These are phyloP conservation scores for Linum usitatissimum DNA, from an alignment of 345 rosid species.

Conservation along the genomic window DNA sequence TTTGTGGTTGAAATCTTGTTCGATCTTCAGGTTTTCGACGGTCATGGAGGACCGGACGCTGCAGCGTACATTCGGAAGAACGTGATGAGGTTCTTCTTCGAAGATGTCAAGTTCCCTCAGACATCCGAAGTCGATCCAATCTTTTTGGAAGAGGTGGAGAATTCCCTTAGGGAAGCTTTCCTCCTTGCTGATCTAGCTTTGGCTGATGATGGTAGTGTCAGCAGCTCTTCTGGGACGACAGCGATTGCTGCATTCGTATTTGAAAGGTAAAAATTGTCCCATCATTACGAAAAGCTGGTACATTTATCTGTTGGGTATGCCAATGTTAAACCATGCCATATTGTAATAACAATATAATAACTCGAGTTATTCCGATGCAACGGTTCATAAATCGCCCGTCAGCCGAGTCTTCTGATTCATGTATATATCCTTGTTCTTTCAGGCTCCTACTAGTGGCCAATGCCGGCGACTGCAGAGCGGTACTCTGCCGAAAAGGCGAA, in stretches of 20 bases:
- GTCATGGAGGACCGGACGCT: constrained; percentile 89
- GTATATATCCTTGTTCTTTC: no score
- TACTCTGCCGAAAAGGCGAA: constrained; percentile 34
- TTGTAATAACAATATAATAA: no score
- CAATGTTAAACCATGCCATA: neutral
- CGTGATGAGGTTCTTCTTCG: constrained; percentile 38
- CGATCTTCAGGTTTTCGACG: constrained; percentile 57
- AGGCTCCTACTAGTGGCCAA: constrained; percentile 62
- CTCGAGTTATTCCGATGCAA: no score
- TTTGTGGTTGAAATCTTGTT: neutral
- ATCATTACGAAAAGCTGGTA: neutral
- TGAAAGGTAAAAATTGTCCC: constrained; percentile 35
- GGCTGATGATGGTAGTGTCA: constrained; percentile 47
- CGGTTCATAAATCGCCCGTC: no score
- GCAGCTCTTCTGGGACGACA: constrained; percentile 76
- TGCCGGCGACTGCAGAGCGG: constrained; percentile 43
- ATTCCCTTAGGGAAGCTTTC: constrained; percentile 44
- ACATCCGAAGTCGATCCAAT: constrained; percentile 33
- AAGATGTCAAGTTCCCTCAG: constrained; percentile 55
- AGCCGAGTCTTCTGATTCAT: no score
- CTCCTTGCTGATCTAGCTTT: constrained; percentile 64
- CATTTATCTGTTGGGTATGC: neutral
- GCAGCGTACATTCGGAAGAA: constrained; percentile 47
- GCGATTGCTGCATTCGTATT: constrained; percentile 66
- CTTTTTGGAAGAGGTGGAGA: constrained; percentile 42